Percentiles rank a stretch among this genome's conserved stretches.
These are phyloP conservation scores for Asterophora parasitica DNA, from an alignment of 768 basidiomycete species.

Conservation along the genomic window DNA sequence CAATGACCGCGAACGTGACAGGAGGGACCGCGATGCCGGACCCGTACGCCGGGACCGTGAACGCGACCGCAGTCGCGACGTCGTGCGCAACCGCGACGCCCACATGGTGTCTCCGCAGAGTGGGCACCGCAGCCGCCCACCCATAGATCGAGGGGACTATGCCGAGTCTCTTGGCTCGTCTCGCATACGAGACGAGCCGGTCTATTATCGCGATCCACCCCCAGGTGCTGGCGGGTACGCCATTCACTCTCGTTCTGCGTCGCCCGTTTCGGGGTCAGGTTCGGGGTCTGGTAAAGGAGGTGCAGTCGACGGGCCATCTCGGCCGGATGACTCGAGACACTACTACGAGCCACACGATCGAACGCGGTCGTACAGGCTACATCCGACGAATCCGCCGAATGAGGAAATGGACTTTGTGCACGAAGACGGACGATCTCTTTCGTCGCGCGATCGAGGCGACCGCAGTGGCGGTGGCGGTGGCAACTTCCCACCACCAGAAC, in stretches of 20 bases:
- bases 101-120: conserved; percentile 40
- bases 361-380: conserved; percentile 45
- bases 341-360: conserved; percentile 45
- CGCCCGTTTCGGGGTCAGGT: conserved; percentile 53
- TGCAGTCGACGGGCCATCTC: conserved; percentile 39
- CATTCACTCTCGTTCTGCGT: conserved; percentile 49
- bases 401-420: conserved; percentile 51
- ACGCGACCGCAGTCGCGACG: conserved; percentile 28
- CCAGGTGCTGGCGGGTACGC: conserved; percentile 29
- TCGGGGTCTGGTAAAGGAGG: conserved; percentile 36
- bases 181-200: conserved; percentile 33
- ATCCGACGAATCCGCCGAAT: conserved; percentile 41
- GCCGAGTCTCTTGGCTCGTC: conserved; percentile 27
- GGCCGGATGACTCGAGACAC: conserved; percentile 46
- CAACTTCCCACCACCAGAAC: conserved; percentile 32
- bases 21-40: conserved; percentile 14
- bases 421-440: conserved; percentile 43
- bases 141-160: conserved; percentile 25
- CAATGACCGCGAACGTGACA: conserved; percentile 33
- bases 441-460: conserved; percentile 34
- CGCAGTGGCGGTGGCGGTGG: conserved; percentile 29
- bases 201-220: conserved; percentile 32
- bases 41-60: conserved; percentile 29
- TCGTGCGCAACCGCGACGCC: conserved; percentile 24
- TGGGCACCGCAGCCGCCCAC: conserved; percentile 30